Base-by-base conservation (phyloP, 2,329 filamentous ascomycete species). In the Tolypocladium cylindrosporum region DNA sequence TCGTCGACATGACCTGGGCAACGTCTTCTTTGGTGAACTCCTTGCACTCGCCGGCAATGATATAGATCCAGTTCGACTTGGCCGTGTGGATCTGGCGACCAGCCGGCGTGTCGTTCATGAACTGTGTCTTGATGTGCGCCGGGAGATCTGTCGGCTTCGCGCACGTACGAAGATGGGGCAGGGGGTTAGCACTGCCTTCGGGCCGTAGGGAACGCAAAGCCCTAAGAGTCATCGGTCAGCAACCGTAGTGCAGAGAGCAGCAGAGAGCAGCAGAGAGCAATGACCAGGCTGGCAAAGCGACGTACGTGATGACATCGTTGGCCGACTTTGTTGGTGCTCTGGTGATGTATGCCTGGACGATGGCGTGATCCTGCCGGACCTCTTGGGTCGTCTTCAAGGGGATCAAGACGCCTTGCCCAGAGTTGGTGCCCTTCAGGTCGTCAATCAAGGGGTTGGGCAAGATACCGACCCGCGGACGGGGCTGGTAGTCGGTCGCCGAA, bases 101-200 rank as follows among this genome's bases (percentile, higher is more conserved):
- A 54, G 71, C 69, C 0, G 77, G 71, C n/a, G 74, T 77, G 59
- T 81, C 79, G 64, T 84, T 83, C 79, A 85, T 85, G 63, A 81
- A 82, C 61, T 80, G 76, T 7, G 79, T 77, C 69, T 85, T 85
- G 61, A 89, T 77, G 64, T 87, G 85, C 34, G 79, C 74, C 11
- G 88, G 87, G 10, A 92, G 77, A 66, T 88, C 86, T 56, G 77
- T 76, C 53, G 82, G 82, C 71, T 91, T 91, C 59, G 86, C 88
- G 69, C 90, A 90, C 69, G 89, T 83, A 62, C 89, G 87, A 58
- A 93, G 78, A 74, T 93, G 85, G 74, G 84, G 81, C 65, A 87
- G 76, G 77, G 81, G 82, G 72, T 85, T 82, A 79, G 79, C 81
- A 67, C 80, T 79, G 69, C 82, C 82, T 66, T 84, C 80, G 66